Conservation (phyloP, 805 yeast species). For the Barnettozyma salicaria region DNA sequence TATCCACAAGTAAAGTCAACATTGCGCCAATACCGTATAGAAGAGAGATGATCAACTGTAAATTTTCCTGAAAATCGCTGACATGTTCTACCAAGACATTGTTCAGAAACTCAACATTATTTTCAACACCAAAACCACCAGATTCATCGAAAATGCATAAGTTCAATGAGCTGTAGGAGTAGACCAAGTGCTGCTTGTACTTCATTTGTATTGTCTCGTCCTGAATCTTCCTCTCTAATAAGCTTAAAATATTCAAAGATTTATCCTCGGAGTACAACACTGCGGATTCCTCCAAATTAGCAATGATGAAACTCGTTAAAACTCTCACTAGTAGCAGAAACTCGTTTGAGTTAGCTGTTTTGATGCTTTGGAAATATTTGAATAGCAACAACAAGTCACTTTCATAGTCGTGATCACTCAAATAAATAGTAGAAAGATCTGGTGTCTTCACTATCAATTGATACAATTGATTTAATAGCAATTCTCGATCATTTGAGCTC, state of each 20-base stretch:
- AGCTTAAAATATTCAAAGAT: constrained; percentile 13
- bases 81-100: constrained; percentile 14
- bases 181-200: constrained; percentile 18
- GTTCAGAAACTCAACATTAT: constrained; percentile 14
- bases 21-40: constrained; percentile 23
- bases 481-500: constrained; percentile 21
- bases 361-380: constrained; percentile 17
- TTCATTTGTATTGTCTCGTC: constrained; percentile 14
- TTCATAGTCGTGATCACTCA: constrained; percentile 15
- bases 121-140: constrained; percentile 26
- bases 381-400: constrained; percentile 16
- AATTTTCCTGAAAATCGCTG: constrained; percentile 9
- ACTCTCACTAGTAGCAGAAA: constrained; percentile 13
- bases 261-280: constrained; percentile 16
- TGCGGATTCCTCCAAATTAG: constrained; percentile 22
- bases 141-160: constrained; percentile 23
- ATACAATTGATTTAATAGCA: constrained; percentile 23
- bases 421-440: constrained; percentile 12
- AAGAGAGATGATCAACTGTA: constrained; percentile 16
- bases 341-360: constrained; percentile 14
- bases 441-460: constrained; percentile 19
- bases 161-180: constrained; percentile 21
- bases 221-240: constrained; percentile 18
- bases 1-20: constrained; percentile 18
- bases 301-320: constrained; percentile 20